Evolutionary conservation across 805 yeast genomes (phyloP).

Genomic region (Blastobotrys terrestris): DNA sequence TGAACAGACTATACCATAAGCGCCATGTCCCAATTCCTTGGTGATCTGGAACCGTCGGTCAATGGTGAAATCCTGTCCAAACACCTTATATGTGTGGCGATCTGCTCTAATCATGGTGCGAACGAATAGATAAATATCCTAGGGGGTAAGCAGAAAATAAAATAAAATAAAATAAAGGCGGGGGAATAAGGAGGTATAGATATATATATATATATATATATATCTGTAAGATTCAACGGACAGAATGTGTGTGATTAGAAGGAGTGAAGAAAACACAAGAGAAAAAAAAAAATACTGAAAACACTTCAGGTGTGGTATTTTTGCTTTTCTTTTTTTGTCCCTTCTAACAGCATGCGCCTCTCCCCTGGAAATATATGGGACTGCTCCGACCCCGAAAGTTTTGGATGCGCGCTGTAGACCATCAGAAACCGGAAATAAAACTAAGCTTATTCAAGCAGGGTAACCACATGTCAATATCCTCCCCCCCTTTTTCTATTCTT

Average conservation of each 20-base stretch:
- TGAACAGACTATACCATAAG: slow-evolving; percentile 94
- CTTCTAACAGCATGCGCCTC: not conserved
- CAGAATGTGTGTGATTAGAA: not conserved
- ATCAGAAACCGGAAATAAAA: not conserved
- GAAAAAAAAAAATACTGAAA: not conserved
- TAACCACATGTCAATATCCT: not conserved
- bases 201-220: too few relatives aligned
- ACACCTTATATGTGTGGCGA: slow-evolving; percentile 51
- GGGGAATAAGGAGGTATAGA: too few relatives aligned
- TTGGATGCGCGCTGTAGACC: not conserved
- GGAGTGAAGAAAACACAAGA: not conserved
- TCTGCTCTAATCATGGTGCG: slow-evolving; percentile 13
- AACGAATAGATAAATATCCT: not conserved
- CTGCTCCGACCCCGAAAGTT: not conserved
- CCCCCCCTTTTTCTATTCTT: not conserved
- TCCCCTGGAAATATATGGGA: not conserved
- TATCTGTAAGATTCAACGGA: too few relatives aligned
- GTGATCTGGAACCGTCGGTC: slow-evolving; percentile 84
- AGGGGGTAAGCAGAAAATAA: not conserved
- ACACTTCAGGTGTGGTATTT: not conserved
- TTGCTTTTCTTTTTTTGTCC: not conserved
- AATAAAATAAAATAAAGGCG: not conserved
- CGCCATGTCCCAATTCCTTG: slow-evolving; percentile 95
- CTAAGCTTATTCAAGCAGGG: not conserved
- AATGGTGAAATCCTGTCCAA: slow-evolving; percentile 87